Evolutionary conservation across 2,329 filamentous ascomycete genomes (phyloP), one percentile per base, ranked within the genome.

Genomic region (Venturia aucupariae): DNA sequence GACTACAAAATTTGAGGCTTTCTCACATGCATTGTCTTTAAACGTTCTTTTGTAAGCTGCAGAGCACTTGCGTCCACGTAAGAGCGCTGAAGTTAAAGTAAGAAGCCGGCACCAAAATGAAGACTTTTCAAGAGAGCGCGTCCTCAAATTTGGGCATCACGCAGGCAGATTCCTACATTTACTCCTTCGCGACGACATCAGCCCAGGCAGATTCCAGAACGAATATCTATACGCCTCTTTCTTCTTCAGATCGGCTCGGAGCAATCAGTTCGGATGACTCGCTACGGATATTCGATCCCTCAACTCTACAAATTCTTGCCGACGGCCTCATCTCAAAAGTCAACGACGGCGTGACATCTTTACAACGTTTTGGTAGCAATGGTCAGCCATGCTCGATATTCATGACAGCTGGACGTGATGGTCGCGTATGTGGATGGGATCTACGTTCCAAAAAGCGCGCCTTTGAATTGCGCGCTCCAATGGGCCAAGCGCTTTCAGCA

Each of bases 391-490:
- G 79, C 35, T 81, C 80, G 4, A 71, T 86, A 24, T 78, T 91
- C 6, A 84, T 84, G 66, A 92, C 89, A 0, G 84, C 88, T 0
- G 90, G 90, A 59, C 84, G 88, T 72, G 86, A 92, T 71, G 89
- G 90, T 8, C 78, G 80, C 10, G 82, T 91, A 13, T 82, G 78
- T 0, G 75, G 89, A 60, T 88, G 86, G 85, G 88, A 91, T 75
- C 35, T 65, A 7, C 57, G 64, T 19, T 62, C 64, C 27, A 38
- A 42, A 24, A 30, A 44, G 22, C 32, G 32, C 27, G 64, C 46
- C 4, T 42, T 68, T 22, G 67, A 71, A 51, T 72, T 76, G 44
- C 70, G 70, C 55, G 76, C 71, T 62, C 73, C 75, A 75, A 67
- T 32, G 72, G 81, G 82, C 77, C 42, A 80, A 77, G 66, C 86